Evolutionary conservation across 2,329 filamentous ascomycete genomes (phyloP).

Genomic region (Colletotrichum somersetense): DNA sequence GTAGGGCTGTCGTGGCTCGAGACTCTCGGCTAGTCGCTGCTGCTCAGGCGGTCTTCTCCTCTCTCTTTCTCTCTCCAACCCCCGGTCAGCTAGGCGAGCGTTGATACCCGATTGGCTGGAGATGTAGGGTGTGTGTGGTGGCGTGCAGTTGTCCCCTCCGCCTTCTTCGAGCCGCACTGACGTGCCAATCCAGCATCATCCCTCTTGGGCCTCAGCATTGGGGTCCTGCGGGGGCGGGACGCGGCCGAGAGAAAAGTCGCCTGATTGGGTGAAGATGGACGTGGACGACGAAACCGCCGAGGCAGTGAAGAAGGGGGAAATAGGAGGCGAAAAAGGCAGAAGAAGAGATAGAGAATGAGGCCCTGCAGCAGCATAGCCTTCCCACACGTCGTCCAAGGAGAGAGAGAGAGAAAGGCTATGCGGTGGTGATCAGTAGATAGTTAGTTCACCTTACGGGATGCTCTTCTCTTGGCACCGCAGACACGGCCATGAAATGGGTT

Average conservation of each 20-base stretch:
- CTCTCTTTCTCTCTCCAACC: background rate
- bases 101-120: constrained; percentile 32
- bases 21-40: constrained; percentile 1
- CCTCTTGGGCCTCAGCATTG: constrained; percentile 21
- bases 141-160: background rate
- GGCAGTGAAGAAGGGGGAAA: background rate
- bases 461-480: constrained; percentile 1
- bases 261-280: background rate
- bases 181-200: constrained; percentile 27
- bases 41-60: no score
- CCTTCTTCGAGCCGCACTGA: constrained; percentile 35
- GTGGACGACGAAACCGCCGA: background rate
- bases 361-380: constrained; percentile 11
- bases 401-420: background rate
- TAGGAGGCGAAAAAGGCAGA: background rate
- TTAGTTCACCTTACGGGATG: background rate
- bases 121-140: background rate
- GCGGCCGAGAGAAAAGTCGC: constrained; percentile 12
- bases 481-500: constrained; percentile 11
- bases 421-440: background rate
- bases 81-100: constrained; percentile 15
- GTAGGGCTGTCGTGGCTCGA: constrained; percentile 34
- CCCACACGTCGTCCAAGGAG: background rate
- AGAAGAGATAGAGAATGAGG: background rate
- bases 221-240: constrained; percentile 28